Conservation (phyloP, 345 rosid species). For the Atalantia buxifolia region DNA sequence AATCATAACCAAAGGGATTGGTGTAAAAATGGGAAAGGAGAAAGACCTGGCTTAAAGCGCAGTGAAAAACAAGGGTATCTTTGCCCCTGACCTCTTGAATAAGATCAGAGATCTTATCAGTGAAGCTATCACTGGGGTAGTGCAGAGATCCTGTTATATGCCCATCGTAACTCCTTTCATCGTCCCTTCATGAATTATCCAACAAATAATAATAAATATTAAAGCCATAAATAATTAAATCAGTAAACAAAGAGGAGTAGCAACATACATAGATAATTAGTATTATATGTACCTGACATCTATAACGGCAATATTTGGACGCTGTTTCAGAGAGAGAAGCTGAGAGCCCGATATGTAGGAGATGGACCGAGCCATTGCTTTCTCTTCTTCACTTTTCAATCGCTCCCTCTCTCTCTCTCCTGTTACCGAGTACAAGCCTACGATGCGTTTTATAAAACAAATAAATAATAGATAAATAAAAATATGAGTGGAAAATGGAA, state of each 20-base stretch:
- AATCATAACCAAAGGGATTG: background rate
- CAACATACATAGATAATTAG: too few relatives aligned
- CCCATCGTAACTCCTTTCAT: conserved; percentile 92
- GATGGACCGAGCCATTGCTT: conserved; percentile 66
- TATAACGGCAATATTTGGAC: conserved; percentile 70
- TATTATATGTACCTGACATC: conserved; percentile 64
- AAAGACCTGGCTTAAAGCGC: conserved; percentile 92
- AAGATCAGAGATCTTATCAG: conserved; percentile 72
- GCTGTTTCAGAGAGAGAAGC: conserved; percentile 65
- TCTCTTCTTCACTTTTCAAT: background rate
- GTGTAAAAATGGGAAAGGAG: too few relatives aligned
- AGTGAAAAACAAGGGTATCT: conserved; percentile 94
- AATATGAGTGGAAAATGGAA: too few relatives aligned
- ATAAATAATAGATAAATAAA: too few relatives aligned
- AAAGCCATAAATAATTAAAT: too few relatives aligned
- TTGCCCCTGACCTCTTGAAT: conserved; percentile 72
- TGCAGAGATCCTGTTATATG: conserved; percentile 90
- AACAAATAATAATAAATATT: too few relatives aligned
- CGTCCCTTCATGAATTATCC: conserved; percentile 46
- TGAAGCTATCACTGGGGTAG: conserved; percentile 67
- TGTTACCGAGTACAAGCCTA: too few relatives aligned
- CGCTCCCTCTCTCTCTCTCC: too few relatives aligned
- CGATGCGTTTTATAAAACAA: too few relatives aligned
- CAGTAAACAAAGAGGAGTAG: too few relatives aligned
- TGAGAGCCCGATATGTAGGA: conserved; percentile 74